Evolutionary conservation across 257 asterid genomes (phyloP).

Genomic region (Solanum chmielewskii): DNA sequence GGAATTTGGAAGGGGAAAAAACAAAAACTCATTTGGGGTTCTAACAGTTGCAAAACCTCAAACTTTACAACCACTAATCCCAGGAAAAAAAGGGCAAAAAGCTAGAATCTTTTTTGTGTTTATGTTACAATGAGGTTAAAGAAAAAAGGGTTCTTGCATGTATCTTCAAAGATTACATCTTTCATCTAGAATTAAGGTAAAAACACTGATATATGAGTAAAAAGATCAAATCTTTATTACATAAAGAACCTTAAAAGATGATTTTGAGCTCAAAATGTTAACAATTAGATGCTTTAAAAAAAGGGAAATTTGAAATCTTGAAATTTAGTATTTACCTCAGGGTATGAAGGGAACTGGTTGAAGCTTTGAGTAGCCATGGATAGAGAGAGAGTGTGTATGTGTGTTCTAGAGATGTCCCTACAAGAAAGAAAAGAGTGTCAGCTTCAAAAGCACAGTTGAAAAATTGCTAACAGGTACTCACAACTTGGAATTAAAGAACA

Average conservation of each 20-base stretch:
- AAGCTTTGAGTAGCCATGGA: constrained; percentile 60
- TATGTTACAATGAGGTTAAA: neutral
- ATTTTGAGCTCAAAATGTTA: neutral
- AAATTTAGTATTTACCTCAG: constrained; percentile 34
- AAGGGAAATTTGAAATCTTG: too few species aligned
- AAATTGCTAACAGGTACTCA: neutral
- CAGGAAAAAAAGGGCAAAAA: neutral
- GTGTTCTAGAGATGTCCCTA: neutral
- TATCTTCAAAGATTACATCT: neutral
- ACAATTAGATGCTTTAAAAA: neutral
- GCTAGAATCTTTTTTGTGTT: neutral
- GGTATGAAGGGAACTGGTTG: constrained; percentile 44
- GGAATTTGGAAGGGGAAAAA: neutral
- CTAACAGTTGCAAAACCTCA: neutral
- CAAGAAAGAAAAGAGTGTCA: neutral
- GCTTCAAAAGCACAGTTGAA: constrained; percentile 7
- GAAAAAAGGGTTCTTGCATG: neutral
- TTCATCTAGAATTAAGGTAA: neutral
- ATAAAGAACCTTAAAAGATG: neutral
- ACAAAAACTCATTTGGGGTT: neutral
- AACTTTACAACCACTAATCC: neutral
- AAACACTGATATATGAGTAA: neutral
- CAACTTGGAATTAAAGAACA: neutral
- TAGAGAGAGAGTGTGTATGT: neutral
- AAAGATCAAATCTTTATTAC: neutral